These are phyloP conservation scores for Iris pallida DNA, from an alignment of 116 monocot species.

Conservation along the genomic window DNA sequence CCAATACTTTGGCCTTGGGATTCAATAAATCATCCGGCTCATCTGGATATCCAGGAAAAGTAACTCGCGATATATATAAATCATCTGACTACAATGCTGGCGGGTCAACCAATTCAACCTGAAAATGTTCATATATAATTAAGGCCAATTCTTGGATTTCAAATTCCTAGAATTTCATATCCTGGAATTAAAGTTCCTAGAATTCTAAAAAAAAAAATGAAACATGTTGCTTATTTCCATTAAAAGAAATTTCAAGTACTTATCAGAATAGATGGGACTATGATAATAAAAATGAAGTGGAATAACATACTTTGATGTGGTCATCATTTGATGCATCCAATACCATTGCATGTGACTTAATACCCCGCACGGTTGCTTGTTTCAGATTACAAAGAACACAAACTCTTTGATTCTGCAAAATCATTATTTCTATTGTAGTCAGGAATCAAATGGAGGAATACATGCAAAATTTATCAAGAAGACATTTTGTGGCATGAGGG, in stretches of 20 bases:
- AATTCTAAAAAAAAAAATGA: neutral
- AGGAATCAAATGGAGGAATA: too few species aligned
- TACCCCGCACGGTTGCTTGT: conserved; percentile 89
- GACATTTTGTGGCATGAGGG: conserved; percentile 1
- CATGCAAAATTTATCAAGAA: neutral
- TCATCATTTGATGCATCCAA: conserved; percentile 81
- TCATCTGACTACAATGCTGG: conserved; percentile 45
- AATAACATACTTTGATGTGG: conserved; percentile 59
- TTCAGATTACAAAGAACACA: conserved; percentile 97
- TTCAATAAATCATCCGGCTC: conserved; percentile 62
- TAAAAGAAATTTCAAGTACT: too few species aligned
- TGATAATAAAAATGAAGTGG: neutral
- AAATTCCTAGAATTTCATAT: too few species aligned
- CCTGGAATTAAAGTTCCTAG: neutral
- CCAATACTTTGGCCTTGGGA: conserved; percentile 82
- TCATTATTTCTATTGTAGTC: neutral
- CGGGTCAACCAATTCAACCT: conserved; percentile 94
- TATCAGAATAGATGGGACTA: too few species aligned
- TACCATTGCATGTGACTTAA: conserved; percentile 97
- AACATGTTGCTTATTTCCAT: too few species aligned
- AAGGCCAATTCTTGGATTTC: too few species aligned
- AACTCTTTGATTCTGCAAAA: conserved; percentile 72
- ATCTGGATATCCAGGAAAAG: conserved; percentile 56
- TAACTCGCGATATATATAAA: conserved; percentile 57
- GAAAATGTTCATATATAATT: neutral